phyloP scores from a whole-genome alignment of 768 basidiomycete genomes.

The Pleurotus ostreatus region DNA sequence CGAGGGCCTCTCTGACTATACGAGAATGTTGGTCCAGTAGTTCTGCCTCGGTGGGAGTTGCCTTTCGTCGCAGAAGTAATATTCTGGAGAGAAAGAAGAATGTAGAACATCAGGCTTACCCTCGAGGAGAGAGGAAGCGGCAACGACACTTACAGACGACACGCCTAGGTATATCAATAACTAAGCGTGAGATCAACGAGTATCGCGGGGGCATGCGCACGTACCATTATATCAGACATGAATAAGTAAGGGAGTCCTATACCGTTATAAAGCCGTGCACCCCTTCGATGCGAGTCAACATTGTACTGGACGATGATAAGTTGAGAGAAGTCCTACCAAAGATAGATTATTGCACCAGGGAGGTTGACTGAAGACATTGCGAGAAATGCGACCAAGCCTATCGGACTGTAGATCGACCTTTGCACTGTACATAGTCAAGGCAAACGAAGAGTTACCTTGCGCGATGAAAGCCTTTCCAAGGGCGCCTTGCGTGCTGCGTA shows the following conservation, averaged over 20 bases:
- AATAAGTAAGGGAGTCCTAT: slow-evolving; percentile 17
- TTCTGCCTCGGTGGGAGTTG: slow-evolving; percentile 14
- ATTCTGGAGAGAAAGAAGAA: slow-evolving; percentile 11
- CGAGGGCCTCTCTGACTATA: slow-evolving; percentile 16
- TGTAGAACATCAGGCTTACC: too few species aligned
- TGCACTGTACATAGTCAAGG: neutral
- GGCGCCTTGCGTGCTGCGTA: slow-evolving; percentile 18
- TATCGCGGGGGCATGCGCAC: neutral
- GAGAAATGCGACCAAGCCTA: slow-evolving; percentile 17
- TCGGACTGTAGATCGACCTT: neutral
- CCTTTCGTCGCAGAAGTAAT: slow-evolving; percentile 16
- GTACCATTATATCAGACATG: slow-evolving; percentile 18
- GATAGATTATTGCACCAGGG: slow-evolving; percentile 12
- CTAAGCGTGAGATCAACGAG: neutral
- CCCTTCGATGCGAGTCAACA: neutral
- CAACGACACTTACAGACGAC: slow-evolving; percentile 18
- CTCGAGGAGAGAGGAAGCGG: neutral
- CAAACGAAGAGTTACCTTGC: slow-evolving; percentile 13
- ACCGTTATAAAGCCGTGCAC: slow-evolving; percentile 13
- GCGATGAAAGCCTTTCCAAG: slow-evolving; percentile 19
- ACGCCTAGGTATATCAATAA: slow-evolving; percentile 12
- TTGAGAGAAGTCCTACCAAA: slow-evolving; percentile 11
- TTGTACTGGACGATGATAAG: neutral
- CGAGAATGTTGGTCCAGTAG: slow-evolving; percentile 14
- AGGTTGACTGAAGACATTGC: slow-evolving; percentile 18